Conservation (phyloP, 1,284 basidiomycete genomes). For the Moesziomyces aphidis region DNA sequence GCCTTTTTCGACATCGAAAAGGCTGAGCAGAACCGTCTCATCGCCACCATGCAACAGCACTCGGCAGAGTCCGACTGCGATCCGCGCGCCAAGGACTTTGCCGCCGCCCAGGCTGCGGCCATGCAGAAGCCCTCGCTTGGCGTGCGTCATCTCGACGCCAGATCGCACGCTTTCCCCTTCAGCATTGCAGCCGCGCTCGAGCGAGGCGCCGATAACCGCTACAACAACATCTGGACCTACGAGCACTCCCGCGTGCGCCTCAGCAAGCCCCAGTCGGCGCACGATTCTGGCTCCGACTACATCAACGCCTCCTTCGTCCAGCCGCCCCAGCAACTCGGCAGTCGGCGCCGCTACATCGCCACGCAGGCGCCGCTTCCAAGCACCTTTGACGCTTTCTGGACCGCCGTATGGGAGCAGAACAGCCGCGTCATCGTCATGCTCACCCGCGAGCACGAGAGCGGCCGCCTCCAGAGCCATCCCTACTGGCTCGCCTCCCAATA, state of each 20-base stretch:
- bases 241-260: slow-evolving; percentile 76
- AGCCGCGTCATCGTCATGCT: slow-evolving; percentile 77
- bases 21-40: slow-evolving; percentile 87
- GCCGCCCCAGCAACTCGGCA: slow-evolving; percentile 53
- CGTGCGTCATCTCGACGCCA: slow-evolving; percentile 10
- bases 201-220: slow-evolving; percentile 87
- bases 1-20: slow-evolving; percentile 91
- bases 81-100: slow-evolving; percentile 43
- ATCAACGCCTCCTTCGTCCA: slow-evolving; percentile 63
- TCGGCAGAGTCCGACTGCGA: slow-evolving; percentile 69
- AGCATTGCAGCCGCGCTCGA: slow-evolving; percentile 96
- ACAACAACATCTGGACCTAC: slow-evolving; percentile 95
- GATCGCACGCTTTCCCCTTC: slow-evolving; percentile 74
- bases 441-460: slow-evolving; percentile 89
- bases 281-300: slow-evolving; percentile 59
- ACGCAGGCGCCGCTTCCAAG: slow-evolving; percentile 93
- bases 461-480: slow-evolving; percentile 87
- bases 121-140: slow-evolving; percentile 18
- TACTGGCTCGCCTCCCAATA: slow-evolving; percentile 85
- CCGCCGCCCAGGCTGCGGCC: slow-evolving; percentile 21
- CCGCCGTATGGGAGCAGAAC: slow-evolving; percentile 73
- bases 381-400: slow-evolving; percentile 95
- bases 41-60: slow-evolving; percentile 92
- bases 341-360: slow-evolving; percentile 81
- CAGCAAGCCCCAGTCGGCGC: slow-evolving; percentile 21